Evolutionary conservation across 2,329 filamentous ascomycete species (phyloP).

Genomic region (Claviceps digitariae): DNA sequence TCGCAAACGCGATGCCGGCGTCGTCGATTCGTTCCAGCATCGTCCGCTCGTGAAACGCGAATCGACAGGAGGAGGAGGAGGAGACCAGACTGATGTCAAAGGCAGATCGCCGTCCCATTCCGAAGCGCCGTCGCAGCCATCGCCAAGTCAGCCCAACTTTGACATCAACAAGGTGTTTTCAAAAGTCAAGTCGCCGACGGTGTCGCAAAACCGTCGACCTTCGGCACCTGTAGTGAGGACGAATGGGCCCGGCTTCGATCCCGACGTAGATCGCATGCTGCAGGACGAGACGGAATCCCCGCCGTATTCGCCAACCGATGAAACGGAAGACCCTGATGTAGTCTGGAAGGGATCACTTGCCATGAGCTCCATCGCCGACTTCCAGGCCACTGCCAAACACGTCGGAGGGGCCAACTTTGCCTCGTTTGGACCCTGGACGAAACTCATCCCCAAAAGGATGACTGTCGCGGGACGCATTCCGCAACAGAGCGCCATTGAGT

Average conservation of each 20-base stretch:
- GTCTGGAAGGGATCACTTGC: slow-evolving; percentile 65
- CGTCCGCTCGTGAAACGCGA: slow-evolving; percentile 22
- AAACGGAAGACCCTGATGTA: slow-evolving; percentile 50
- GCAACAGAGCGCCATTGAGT: slow-evolving; percentile 72
- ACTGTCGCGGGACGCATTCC: slow-evolving; percentile 70
- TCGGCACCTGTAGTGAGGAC: slow-evolving; percentile 32
- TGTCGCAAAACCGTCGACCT: slow-evolving; percentile 30
- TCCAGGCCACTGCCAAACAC: slow-evolving; percentile 65
- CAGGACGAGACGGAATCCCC: slow-evolving; percentile 70
- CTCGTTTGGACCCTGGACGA: slow-evolving; percentile 53
- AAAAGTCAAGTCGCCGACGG: slow-evolving; percentile 62
- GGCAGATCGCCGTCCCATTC: slow-evolving; percentile 23
- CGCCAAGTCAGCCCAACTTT: slow-evolving; percentile 48
- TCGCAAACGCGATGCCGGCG: slow-evolving; percentile 3
- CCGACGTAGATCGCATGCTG: slow-evolving; percentile 80
- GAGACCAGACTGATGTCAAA: slow-evolving; percentile 14
- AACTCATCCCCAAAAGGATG: slow-evolving; percentile 57
- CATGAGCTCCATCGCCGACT: slow-evolving; percentile 67
- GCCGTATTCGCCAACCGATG: slow-evolving; percentile 71
- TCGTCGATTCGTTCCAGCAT: slow-evolving; percentile 6
- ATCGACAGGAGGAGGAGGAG: slow-evolving; percentile 15
- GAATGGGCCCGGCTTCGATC: slow-evolving; percentile 56
- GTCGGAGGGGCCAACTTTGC: slow-evolving; percentile 70
- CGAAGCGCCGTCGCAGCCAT: slow-evolving; percentile 33
- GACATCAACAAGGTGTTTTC: slow-evolving; percentile 80